phyloP scores from a whole-genome alignment of 108 stramenopile genomes.

The Fragilaria crotonensis region DNA sequence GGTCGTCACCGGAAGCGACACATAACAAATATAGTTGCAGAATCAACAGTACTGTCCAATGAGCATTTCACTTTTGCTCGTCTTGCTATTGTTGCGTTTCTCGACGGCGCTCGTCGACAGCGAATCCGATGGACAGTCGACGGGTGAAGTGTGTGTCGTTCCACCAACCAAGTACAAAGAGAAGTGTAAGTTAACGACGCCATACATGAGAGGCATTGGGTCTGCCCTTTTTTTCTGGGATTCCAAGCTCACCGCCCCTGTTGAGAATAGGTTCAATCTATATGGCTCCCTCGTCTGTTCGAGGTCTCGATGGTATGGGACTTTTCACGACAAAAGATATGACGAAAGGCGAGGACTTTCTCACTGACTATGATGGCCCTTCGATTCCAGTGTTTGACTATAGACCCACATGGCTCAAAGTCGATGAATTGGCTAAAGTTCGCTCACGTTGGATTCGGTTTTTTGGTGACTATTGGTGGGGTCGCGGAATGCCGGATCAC shows the following conservation, averaged over 20 bases:
- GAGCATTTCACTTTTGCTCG: no score
- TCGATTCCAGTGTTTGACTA: background rate
- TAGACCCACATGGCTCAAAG: background rate
- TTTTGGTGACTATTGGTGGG: slow-evolving; percentile 28
- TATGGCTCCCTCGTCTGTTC: background rate
- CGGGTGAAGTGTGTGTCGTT: no score
- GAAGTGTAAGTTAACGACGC: no score
- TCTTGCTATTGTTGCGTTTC: no score
- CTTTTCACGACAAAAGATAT: background rate
- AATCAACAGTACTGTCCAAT: no score
- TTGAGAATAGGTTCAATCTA: background rate
- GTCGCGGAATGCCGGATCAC: slow-evolving; percentile 21
- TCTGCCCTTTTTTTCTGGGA: background rate
- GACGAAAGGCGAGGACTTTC: background rate
- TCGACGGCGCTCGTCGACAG: no score
- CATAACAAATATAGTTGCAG: no score
- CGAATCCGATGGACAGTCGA: no score
- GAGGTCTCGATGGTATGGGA: background rate
- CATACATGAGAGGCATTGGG: no score
- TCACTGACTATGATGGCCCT: background rate
- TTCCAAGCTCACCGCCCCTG: background rate
- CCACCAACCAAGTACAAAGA: no score
- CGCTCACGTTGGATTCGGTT: background rate
- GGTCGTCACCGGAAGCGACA: no score
- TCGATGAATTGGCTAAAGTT: background rate